Conservation (phyloP, 2,329 filamentous ascomycete genomes). For the Colletotrichum gloeosporioides region DNA sequence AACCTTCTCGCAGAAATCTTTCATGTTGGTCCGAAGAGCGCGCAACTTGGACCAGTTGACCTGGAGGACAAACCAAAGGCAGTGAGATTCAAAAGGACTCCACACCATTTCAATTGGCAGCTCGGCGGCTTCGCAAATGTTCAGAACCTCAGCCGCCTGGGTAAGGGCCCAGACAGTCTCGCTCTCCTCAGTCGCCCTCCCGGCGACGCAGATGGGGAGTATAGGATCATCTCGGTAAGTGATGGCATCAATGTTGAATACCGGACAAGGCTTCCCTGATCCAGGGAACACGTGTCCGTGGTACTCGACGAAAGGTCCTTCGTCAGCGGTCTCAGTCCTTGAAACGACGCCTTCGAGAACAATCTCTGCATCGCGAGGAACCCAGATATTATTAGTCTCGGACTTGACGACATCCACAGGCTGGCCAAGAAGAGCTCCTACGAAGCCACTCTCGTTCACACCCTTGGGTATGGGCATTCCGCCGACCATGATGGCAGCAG, state of each 20-base stretch:
- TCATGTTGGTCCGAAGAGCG: conserved; percentile 53
- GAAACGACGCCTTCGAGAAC: conserved; percentile 55
- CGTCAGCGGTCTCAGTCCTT: conserved; percentile 42
- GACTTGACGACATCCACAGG: conserved; percentile 55
- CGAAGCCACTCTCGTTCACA: conserved; percentile 51
- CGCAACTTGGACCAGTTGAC: conserved; percentile 62
- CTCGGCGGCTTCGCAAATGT: not conserved
- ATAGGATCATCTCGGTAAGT: conserved; percentile 53
- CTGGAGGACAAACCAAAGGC: conserved; percentile 51
- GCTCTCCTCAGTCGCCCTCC: conserved; percentile 12
- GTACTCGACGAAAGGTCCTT: conserved; percentile 55
- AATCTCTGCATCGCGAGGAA: conserved; percentile 56
- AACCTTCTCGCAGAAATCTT: conserved; percentile 42
- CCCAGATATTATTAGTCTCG: conserved; percentile 51
- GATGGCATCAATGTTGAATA: conserved; percentile 51
- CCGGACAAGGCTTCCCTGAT: conserved; percentile 29
- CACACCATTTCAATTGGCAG: not conserved
- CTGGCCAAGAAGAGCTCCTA: conserved; percentile 49
- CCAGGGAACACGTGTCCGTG: conserved; percentile 25
- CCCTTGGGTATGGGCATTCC: conserved; percentile 54
- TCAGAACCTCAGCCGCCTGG: not conserved
- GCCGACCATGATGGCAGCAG: conserved; percentile 51
- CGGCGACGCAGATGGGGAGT: conserved; percentile 51
- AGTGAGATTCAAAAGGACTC: conserved; percentile 41
- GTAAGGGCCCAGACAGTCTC: not conserved